Conservation (phyloP, 2,329 filamentous ascomycete genomes). For the Colletotrichum tamarilloi region DNA sequence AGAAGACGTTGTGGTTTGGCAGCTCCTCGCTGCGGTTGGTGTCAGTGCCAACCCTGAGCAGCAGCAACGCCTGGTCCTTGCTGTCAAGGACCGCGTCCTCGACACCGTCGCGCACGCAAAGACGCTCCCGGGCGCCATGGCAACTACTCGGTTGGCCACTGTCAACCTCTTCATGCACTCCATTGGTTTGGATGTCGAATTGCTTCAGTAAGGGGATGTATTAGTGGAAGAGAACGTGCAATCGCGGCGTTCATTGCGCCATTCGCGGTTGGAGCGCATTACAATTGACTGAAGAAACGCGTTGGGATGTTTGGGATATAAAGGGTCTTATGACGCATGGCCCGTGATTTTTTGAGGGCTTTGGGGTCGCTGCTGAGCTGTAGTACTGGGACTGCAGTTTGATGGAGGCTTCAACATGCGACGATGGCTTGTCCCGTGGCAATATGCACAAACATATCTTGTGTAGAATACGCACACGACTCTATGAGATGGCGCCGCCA, state of each 20-base stretch:
- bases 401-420: constrained; percentile 11
- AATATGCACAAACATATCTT: constrained; percentile 35
- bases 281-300: constrained; percentile 18
- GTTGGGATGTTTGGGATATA: constrained; percentile 19
- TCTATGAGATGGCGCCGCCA: constrained; percentile 20
- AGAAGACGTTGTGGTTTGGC: constrained; percentile 97
- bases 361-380: constrained; percentile 19
- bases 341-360: constrained; percentile 31
- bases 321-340: constrained; percentile 7
- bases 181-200: constrained; percentile 96
- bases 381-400: constrained; percentile 30
- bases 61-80: constrained; percentile 92
- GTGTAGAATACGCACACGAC: constrained; percentile 30
- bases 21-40: constrained; percentile 94
- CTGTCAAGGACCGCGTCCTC: constrained; percentile 98
- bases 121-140: constrained; percentile 88
- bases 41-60: constrained; percentile 94
- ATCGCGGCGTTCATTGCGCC: constrained; percentile 2
- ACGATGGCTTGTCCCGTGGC: constrained; percentile 9
- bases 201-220: constrained; percentile 54
- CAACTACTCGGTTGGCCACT: constrained; percentile 83
- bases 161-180: constrained; percentile 99
- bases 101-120: constrained; percentile 92
- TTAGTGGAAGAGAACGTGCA: not conserved
- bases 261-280: not conserved